Evolutionary conservation across 495 filamentous ascomycete species (phyloP).

Genomic region (Chlorociboria aeruginascens): DNA sequence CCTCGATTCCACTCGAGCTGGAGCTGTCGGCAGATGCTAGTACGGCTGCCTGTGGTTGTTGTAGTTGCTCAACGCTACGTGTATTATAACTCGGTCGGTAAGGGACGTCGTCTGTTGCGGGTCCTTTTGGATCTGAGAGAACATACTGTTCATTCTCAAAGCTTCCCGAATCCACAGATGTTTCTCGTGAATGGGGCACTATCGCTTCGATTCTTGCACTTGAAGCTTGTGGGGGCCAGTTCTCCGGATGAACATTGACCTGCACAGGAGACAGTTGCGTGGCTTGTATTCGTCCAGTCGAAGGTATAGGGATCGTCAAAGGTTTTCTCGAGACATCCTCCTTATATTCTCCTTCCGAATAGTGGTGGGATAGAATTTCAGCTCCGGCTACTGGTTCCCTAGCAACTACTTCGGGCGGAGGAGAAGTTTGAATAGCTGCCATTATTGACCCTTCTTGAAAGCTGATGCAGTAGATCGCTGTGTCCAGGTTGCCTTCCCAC

Average conservation of each 20-base stretch:
- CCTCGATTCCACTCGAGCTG: constrained; percentile 13
- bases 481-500: too few relatives aligned
- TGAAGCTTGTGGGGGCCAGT: constrained; percentile 23
- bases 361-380: constrained; percentile 12
- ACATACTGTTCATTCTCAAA: not conserved
- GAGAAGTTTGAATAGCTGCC: not conserved
- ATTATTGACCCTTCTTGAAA: not conserved
- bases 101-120: constrained; percentile 21
- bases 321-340: constrained; percentile 19
- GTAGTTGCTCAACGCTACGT: constrained; percentile 23
- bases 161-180: constrained; percentile 12
- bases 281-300: constrained; percentile 22
- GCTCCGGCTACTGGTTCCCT: constrained; percentile 1
- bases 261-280: constrained; percentile 31
- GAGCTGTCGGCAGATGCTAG: constrained; percentile 33
- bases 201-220: constrained; percentile 23
- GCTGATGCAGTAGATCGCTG: too few relatives aligned
- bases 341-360: constrained; percentile 9
- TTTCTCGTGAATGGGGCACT: constrained; percentile 5
- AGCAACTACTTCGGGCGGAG: constrained; percentile 7
- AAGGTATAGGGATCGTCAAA: constrained; percentile 11
- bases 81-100: constrained; percentile 24
- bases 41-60: constrained; percentile 30
- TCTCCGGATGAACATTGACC: constrained; percentile 25
- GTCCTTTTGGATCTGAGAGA: constrained; percentile 1